phyloP scores from a whole-genome alignment of 169 alveolate species.

The Cryptosporidium ryanae region DNA sequence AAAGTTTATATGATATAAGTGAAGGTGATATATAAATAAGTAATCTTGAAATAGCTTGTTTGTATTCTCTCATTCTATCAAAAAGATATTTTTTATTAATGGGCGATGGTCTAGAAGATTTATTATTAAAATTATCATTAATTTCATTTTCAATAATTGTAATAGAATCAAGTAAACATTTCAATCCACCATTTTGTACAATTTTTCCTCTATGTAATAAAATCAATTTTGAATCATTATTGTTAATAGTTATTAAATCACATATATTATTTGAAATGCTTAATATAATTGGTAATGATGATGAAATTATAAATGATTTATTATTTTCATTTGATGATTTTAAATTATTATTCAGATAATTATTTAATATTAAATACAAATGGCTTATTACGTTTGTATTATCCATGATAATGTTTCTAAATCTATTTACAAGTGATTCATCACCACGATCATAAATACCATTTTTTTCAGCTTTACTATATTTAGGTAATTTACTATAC shows the following conservation, averaged over 20 bases:
- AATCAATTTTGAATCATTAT: constrained; percentile 9
- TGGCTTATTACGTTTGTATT: constrained; percentile 11
- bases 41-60: constrained; percentile 47
- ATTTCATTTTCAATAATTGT: constrained; percentile 45
- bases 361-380: constrained; percentile 17
- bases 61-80: constrained; percentile 60
- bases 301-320: not conserved
- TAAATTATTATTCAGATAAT: not conserved
- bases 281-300: constrained; percentile 5
- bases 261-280: constrained; percentile 57
- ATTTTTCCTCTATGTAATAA: constrained; percentile 51
- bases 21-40: constrained; percentile 33
- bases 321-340: not conserved
- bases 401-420: constrained; percentile 29
- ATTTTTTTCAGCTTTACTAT: constrained; percentile 13
- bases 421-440: constrained; percentile 27
- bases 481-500: constrained; percentile 51
- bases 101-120: constrained; percentile 1
- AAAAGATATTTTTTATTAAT: constrained; percentile 40
- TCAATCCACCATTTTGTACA: constrained; percentile 46
- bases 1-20: constrained; percentile 46
- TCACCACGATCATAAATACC: constrained; percentile 69
- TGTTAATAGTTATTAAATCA: constrained; percentile 25
- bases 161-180: constrained; percentile 56
- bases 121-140: not conserved